Evolutionary conservation across 2,329 filamentous ascomycete genomes (phyloP), one percentile per base, ranked within the genome.

Genomic region (Trichoderma endophyticum): DNA sequence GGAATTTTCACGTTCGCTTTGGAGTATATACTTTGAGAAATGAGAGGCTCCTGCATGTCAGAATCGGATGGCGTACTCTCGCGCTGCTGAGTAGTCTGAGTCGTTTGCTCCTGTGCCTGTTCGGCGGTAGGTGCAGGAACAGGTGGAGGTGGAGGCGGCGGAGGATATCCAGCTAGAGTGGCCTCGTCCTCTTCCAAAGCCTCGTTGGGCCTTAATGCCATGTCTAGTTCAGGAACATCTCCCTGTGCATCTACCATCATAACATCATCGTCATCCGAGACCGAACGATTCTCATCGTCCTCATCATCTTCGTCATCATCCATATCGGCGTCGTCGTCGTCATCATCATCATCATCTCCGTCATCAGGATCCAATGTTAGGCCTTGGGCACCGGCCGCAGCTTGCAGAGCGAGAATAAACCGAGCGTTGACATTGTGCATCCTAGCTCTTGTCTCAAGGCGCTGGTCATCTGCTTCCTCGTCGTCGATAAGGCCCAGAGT

Each of bases 141-240:
- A 32, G 89, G 88, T 28, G 90, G 90, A 7, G 91, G 91, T 1
- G 89, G 88, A 7, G 88, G 88, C 1, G 88, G 87, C 6, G 90
- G 88, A 4, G 88, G 87, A 60, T 95, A 93, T 24, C 92, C 92
- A 69, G 92, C 92, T 77, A 93, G 86, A 18, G 93, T 93, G 34
- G 93, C 92, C 80, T 96, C 93, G 74, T 92, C 89, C 69, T 91
- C 88, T 78, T 95, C 93, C 59, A 93, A 84, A 32, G 91, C 90
- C 34, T 93, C 91, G 34, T 83, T 82, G 48, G 84, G 83, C 59
- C 82, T 83, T 85, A 86, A 88, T 75, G 86, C 86, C 72, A 88
- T 83, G 64, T 83, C 83, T 18, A 84, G 79, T 73, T 88, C 85
- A 18, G 79, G 79, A 6, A 81, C 81, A 18, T 81, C 82, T 18